Evolutionary conservation across 2,329 filamentous ascomycete species (phyloP).

Genomic region (Clonostachys rhizophaga): DNA sequence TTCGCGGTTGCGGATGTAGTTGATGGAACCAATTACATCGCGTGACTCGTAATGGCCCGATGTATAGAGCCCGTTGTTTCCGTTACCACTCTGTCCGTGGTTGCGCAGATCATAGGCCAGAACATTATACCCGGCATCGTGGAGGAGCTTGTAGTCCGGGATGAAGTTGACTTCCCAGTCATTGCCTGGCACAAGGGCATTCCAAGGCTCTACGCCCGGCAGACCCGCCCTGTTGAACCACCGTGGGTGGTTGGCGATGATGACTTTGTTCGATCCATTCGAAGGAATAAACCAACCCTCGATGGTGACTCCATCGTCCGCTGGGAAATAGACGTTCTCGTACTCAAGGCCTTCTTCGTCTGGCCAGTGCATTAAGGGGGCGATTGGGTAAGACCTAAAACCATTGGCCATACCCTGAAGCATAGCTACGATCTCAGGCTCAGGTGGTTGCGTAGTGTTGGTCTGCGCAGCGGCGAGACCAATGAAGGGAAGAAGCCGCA

Average conservation of each 20-base stretch:
- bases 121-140: slow-evolving; percentile 4
- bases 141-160: slow-evolving; percentile 5
- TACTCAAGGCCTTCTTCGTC: slow-evolving; percentile 1
- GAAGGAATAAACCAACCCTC: slow-evolving; percentile 3
- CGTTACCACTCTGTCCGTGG: slow-evolving; percentile 1
- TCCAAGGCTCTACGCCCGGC: too few species aligned
- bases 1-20: slow-evolving; percentile 1
- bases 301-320: slow-evolving; percentile 2
- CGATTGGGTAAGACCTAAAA: too few species aligned
- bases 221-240: too few species aligned
- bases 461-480: too few species aligned
- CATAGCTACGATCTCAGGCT: too few species aligned
- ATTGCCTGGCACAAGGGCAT: too few species aligned
- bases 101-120: slow-evolving; percentile 23
- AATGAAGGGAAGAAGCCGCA: too few species aligned
- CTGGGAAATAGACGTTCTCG: slow-evolving; percentile 5
- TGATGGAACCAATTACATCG: slow-evolving; percentile 4
- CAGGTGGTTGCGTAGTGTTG: too few species aligned
- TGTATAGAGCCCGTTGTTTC: not conserved
- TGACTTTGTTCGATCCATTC: slow-evolving; percentile 1
- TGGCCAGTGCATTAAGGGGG: not conserved
- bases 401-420: too few species aligned
- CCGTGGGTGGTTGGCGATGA: slow-evolving; percentile 4
- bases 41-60: slow-evolving; percentile 1
- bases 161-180: slow-evolving; percentile 5